A percentile compares a stretch with the other conserved stretches of the same genome.
These are phyloP conservation scores for Botrytis sinoallii DNA, from an alignment of 2,329 filamentous ascomycete species.

Conservation along the genomic window DNA sequence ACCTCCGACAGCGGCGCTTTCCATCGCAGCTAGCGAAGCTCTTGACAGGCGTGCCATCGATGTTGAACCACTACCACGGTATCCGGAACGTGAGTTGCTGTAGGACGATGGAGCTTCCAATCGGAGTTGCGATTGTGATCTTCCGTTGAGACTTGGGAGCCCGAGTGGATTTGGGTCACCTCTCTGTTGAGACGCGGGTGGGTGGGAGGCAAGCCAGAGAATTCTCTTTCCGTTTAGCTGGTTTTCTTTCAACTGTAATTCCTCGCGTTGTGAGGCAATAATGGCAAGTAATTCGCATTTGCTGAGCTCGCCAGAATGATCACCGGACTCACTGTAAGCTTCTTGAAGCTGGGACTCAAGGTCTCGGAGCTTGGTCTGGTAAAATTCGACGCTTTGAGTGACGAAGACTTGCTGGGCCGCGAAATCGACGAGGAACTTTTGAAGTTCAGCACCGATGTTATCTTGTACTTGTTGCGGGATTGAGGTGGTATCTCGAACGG, in stretches of 20 bases:
- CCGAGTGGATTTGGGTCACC: background rate
- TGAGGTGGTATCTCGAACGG: background rate
- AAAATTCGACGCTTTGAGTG: constrained; percentile 1
- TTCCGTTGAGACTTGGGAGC: background rate
- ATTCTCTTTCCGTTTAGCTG: constrained; percentile 16
- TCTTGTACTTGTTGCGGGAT: constrained; percentile 10
- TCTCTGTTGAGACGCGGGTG: constrained; percentile 8
- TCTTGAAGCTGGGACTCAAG: constrained; percentile 1
- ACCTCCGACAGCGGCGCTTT: background rate
- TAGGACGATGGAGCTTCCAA: background rate
- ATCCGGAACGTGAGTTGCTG: background rate
- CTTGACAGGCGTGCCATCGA: constrained; percentile 15
- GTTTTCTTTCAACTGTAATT: constrained; percentile 16
- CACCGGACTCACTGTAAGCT: background rate
- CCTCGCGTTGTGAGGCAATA: constrained; percentile 6
- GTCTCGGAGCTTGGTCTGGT: background rate
- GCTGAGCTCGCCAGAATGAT: background rate
- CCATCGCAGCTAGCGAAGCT: constrained; percentile 15
- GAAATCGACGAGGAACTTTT: constrained; percentile 5
- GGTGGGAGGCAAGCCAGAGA: constrained; percentile 16
- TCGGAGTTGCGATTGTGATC: background rate
- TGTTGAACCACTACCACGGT: background rate
- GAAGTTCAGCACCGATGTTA: constrained; percentile 1
- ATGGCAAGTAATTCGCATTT: constrained; percentile 1
- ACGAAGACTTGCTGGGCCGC: constrained; percentile 9